Evolutionary conservation across 108 stramenopile genomes (phyloP), one percentile per base, ranked within the genome.

Genomic region (Pseudonitzschia pungens): DNA sequence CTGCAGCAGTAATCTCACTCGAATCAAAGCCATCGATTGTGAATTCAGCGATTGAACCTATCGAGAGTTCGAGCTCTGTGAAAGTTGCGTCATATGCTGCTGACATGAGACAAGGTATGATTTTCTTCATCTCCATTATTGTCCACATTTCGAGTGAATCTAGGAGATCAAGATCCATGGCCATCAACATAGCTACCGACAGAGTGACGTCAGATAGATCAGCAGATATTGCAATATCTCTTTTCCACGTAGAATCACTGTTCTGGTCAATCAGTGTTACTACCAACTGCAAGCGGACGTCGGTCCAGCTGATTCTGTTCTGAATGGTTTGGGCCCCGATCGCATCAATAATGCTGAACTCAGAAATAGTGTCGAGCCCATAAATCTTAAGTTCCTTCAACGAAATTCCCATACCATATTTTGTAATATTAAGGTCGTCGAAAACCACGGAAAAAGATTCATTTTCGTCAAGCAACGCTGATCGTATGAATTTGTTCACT

Each of bases 101-200:
- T 42, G 81, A 80, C 29, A 84, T 64, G 8, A 87, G 14, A 53
- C 90, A 91, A 16, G 86, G 85, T 27, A 87, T 63, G 32, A 91
- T 76, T 20, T 82, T 78, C 24, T 73, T 58, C 27, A 86, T 33
- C 1, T 76, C 44, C 40, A 91, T 64, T n/a, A 91, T 60, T 2
- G 88, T 84, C 29, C 78, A 75, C 58, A 84, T 41, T 56, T 72
- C 41, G 18, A 80, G 26, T 9, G 68, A 15, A 18, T 73, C 83
- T 0, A 81, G 59, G 41, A 41, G 15, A 27, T 79, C 69, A 41
- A 70, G 72, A 63, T 90, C 86, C 29, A 92, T 52, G 7, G 87
- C 92, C 70, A 89, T 20, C 11, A 87, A 60, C n/a, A 87, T 45
- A 9, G 85, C 74, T 14, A 78, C 24, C 55, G 74, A 76, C 21